phyloP scores from a whole-genome alignment of 2,329 filamentous ascomycete genomes.

The Verticillium longisporum region DNA sequence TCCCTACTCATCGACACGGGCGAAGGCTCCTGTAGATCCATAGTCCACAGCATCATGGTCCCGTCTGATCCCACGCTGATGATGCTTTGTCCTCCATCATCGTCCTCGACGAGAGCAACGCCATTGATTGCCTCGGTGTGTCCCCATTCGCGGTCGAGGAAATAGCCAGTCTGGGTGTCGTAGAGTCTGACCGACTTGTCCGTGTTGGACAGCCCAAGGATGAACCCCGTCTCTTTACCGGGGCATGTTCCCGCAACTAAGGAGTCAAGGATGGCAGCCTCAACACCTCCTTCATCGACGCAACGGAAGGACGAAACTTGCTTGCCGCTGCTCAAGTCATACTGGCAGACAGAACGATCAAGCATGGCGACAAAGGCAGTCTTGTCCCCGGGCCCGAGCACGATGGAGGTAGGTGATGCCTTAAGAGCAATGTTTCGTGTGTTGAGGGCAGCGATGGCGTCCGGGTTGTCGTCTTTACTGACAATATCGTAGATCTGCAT shows the following conservation, averaged over 20 bases:
- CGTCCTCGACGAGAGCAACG: conserved; percentile 61
- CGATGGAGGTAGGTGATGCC: conserved; percentile 80
- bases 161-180: conserved; percentile 65
- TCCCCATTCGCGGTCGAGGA: conserved; percentile 87
- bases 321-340: conserved; percentile 61
- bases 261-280: conserved; percentile 77
- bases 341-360: conserved; percentile 55
- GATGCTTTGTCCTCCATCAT: conserved; percentile 48
- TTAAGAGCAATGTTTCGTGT: conserved; percentile 75
- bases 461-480: conserved; percentile 56
- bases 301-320: conserved; percentile 72
- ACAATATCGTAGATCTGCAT: conserved; percentile 76
- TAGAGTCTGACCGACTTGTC: conserved; percentile 95
- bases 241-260: conserved; percentile 57
- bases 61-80: conserved; percentile 75
- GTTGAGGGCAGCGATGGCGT: conserved; percentile 69
- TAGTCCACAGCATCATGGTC: conserved; percentile 73
- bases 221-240: conserved; percentile 52
- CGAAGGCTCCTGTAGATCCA: conserved; percentile 42
- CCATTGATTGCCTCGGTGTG: conserved; percentile 93
- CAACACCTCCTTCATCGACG: conserved; percentile 69
- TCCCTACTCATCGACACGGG: conserved; percentile 38
- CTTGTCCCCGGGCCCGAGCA: conserved; percentile 55
- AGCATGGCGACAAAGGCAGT: conserved; percentile 52
- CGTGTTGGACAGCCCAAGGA: conserved; percentile 85